These are phyloP conservation scores for Aspergillus niger DNA, from an alignment of 2,329 filamentous ascomycete genomes.

Conservation along the genomic window DNA sequence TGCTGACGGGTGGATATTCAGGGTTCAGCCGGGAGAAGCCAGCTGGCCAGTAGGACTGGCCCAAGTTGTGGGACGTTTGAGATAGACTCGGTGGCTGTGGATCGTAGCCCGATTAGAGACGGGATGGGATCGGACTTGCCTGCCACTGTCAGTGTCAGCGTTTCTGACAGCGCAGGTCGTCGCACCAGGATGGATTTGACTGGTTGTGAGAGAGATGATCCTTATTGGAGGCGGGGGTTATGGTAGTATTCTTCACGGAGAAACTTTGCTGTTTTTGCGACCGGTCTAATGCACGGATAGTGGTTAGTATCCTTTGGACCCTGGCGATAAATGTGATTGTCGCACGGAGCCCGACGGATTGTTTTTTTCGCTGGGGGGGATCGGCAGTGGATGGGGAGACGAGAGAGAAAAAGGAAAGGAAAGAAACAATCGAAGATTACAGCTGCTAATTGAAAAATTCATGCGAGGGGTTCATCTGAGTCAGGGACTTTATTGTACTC, in stretches of 20 bases:
- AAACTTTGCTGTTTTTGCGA: background rate
- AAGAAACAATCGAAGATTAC: background rate
- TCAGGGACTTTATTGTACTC: background rate
- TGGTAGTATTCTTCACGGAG: background rate
- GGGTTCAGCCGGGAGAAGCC: background rate
- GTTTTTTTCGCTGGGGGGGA: background rate
- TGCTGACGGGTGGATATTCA: background rate
- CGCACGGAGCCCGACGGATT: background rate
- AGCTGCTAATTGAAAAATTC: background rate
- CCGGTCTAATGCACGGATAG: background rate
- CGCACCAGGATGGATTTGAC: background rate
- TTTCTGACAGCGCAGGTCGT: background rate
- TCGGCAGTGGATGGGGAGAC: background rate
- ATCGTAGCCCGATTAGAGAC: conserved; percentile 16
- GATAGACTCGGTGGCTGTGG: conserved; percentile 18
- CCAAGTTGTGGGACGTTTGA: conserved; percentile 15
- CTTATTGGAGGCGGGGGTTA: background rate
- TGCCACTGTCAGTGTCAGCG: background rate
- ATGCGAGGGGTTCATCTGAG: background rate
- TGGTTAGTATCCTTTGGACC: background rate
- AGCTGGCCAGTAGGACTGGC: conserved; percentile 11
- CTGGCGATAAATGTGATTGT: background rate
- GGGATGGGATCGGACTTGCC: background rate
- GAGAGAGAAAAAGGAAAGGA: background rate
- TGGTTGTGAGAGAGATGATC: background rate